Evolutionary conservation across 257 asterid species (phyloP), one percentile per base, ranked within the genome.

Genomic region (Sherardia arvensis): DNA sequence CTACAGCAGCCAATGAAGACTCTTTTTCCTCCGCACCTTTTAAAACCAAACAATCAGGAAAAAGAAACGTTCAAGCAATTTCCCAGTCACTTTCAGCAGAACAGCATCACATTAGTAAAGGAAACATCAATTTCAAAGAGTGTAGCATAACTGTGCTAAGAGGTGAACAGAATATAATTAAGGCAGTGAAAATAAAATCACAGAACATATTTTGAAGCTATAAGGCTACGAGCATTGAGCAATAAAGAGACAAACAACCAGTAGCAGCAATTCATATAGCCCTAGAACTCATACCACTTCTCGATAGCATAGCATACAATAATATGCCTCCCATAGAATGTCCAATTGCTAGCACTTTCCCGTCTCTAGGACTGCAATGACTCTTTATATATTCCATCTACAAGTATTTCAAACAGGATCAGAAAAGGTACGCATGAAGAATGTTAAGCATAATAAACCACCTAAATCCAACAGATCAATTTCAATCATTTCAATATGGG

Each of bases 281-380:
- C 26, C 17, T 7, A n/a, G 0, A 4, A 20, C 49, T 56, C 96
- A 75, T 81, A 93, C 99, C 85, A 75, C 72, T 87, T 78, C 82
- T 82, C 20, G 97, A 87, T 59, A 85, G 74, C 96, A 83, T 84
- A 67, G 96, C 96, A 75, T 90, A 93, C 61, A 93, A 80, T 76
- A 93, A 73, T 68, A 93, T 93, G 47, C 99, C 99, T 62, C 99
- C 99, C 97, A 90, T 90, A 58, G 97, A 90, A 77, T 93, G 97
- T 69, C 99, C 99, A 69, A 90, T 80, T 49, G 97, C 94, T 51
- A 90, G 90, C 76, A 93, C 70, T 43, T 80, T 82, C 5, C 95
- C 99, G 80, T 93, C 97, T 73, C 77, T 74, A 17, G 97, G 96
- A 74, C 79, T 81, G 76, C 77, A 73, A 68, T 84, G 89, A 67